A percentile compares a stretch with the other conserved stretches of the same genome.
phyloP scores from a whole-genome alignment of 805 yeast species.

The Blastobotrys parvus region DNA sequence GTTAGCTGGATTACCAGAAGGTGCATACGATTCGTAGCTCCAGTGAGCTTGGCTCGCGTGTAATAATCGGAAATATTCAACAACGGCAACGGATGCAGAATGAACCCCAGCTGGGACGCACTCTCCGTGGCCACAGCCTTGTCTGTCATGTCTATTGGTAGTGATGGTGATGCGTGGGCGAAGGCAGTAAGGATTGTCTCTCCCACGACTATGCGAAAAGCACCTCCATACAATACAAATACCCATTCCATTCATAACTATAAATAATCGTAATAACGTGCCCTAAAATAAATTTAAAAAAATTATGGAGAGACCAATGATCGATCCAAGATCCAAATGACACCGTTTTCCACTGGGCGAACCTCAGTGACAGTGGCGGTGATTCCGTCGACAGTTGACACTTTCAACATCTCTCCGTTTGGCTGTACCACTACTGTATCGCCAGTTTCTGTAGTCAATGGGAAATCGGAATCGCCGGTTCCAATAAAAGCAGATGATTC shows the following conservation, averaged over 20 bases:
- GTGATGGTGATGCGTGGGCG: no score
- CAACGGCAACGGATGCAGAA: slow-evolving; percentile 29
- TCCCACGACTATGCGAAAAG: no score
- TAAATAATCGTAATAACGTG: neutral
- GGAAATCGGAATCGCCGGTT: slow-evolving; percentile 1
- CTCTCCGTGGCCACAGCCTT: neutral
- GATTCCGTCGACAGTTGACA: slow-evolving; percentile 3
- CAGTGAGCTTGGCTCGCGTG: slow-evolving; percentile 19
- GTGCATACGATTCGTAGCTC: slow-evolving; percentile 14
- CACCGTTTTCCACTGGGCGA: slow-evolving; percentile 23
- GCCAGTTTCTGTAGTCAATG: slow-evolving; percentile 7
- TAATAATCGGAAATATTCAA: slow-evolving; percentile 29
- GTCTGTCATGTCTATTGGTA: no score
- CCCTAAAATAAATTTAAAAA: neutral
- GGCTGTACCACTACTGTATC: slow-evolving; percentile 6
- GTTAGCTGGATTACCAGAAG: slow-evolving; percentile 2
- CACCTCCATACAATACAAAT: neutral
- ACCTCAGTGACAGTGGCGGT: slow-evolving; percentile 16
- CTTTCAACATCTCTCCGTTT: slow-evolving; percentile 1
- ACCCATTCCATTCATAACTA: neutral
- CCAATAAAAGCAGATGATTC: slow-evolving; percentile 1
- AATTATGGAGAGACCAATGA: slow-evolving; percentile 12
- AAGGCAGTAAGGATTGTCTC: no score
- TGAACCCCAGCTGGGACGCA: slow-evolving; percentile 4
- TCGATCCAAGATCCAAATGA: slow-evolving; percentile 23